Evolutionary conservation across 805 yeast genomes (phyloP).

Genomic region (Pichia sporocuriosa): DNA sequence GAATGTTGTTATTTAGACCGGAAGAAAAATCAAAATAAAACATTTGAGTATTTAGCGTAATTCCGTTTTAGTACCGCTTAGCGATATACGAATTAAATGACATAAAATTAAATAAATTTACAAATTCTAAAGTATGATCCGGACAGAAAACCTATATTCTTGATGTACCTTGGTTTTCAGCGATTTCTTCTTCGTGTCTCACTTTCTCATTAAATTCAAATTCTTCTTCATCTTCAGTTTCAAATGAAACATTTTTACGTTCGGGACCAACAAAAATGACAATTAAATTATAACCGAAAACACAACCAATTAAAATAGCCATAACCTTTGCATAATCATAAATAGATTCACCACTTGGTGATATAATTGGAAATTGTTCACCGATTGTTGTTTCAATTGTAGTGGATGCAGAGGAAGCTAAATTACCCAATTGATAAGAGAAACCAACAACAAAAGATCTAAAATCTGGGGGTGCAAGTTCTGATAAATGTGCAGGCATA

Average conservation of each 20-base stretch:
- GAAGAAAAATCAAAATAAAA: too few species aligned
- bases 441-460: conserved; percentile 58
- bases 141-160: too few species aligned
- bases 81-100: too few species aligned
- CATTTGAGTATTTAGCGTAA: too few species aligned
- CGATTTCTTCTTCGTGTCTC: conserved; percentile 12
- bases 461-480: conserved; percentile 55
- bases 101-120: too few species aligned
- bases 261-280: conserved; percentile 57
- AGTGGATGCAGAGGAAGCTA: conserved; percentile 59
- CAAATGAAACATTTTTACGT: conserved; percentile 30
- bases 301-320: conserved; percentile 63
- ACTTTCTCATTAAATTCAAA: conserved; percentile 13
- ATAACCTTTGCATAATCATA: conserved; percentile 54
- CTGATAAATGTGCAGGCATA: conserved; percentile 54
- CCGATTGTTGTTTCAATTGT: conserved; percentile 66
- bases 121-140: too few species aligned
- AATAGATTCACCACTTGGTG: conserved; percentile 24
- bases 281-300: conserved; percentile 44
- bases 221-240: conserved; percentile 16
- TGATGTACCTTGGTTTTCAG: conserved; percentile 10
- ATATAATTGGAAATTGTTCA: conserved; percentile 40
- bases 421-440: conserved; percentile 62
- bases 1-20: too few species aligned
- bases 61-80: too few species aligned